Conservation (phyloP, 257 asterid genomes). For the Voacanga thouarsii region DNA sequence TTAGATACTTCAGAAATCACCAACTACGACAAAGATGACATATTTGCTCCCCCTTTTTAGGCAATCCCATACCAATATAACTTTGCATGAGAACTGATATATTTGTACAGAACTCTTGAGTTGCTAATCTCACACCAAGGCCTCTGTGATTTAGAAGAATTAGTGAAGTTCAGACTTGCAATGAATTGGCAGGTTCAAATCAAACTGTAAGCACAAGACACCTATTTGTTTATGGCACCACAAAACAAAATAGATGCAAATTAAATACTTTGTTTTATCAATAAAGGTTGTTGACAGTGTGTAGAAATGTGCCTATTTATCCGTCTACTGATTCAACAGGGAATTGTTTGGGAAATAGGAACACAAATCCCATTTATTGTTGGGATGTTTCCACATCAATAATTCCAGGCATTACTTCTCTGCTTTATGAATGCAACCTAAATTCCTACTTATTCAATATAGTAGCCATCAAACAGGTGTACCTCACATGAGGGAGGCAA, state of each 20-base stretch:
- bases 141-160: neutral
- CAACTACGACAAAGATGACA: too few relatives aligned
- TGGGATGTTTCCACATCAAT: neutral
- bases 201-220: neutral
- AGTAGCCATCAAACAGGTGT: constrained; percentile 16
- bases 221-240: neutral
- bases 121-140: neutral
- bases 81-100: too few relatives aligned
- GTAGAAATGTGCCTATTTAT: neutral
- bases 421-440: neutral
- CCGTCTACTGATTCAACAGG: neutral
- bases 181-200: neutral
- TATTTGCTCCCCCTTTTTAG: too few relatives aligned
- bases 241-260: neutral
- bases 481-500: constrained; percentile 95
- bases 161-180: neutral
- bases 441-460: neutral
- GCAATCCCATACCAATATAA: too few relatives aligned
- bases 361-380: neutral
- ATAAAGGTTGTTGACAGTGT: neutral
- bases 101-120: too few relatives aligned
- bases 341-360: neutral
- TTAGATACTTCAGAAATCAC: too few relatives aligned
- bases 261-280: neutral
- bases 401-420: neutral